Percentiles rank a stretch among this genome's conserved stretches.
phyloP scores from a whole-genome alignment of 495 filamentous ascomycete species.

The Bombardia bombarda region DNA sequence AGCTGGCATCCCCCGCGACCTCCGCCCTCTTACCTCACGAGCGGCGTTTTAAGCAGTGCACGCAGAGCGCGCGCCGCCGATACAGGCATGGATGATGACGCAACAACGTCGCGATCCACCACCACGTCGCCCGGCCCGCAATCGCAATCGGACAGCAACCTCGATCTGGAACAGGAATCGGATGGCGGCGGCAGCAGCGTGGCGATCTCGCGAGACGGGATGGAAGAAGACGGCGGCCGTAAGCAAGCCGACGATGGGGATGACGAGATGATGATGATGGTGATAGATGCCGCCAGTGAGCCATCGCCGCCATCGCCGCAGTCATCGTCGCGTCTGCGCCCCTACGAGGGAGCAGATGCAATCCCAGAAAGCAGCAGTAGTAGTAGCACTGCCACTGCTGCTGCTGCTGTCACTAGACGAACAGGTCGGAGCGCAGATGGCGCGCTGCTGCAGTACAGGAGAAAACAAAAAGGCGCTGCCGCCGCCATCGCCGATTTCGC shows the following conservation, averaged over 20 bases:
- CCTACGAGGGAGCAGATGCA: too few relatives aligned
- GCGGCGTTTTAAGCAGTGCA: too few relatives aligned
- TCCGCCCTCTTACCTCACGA: conserved; percentile 4
- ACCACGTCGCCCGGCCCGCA: conserved; percentile 32
- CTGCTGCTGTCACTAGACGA: too few relatives aligned
- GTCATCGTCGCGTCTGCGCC: too few relatives aligned
- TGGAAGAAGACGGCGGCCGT: conserved; percentile 20
- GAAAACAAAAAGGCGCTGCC: conserved; percentile 1
- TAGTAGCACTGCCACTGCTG: too few relatives aligned
- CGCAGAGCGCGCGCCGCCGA: conserved; percentile 9
- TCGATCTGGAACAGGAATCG: conserved; percentile 15
- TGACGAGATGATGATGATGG: conserved; percentile 20
- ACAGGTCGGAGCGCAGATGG: too few relatives aligned
- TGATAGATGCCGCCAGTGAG: too few relatives aligned
- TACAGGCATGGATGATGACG: conserved; percentile 20
- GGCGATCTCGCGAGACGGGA: conserved; percentile 1
- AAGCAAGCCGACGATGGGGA: conserved; percentile 33
- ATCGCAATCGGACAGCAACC: conserved; percentile 17
- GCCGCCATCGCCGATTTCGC: too few relatives aligned
- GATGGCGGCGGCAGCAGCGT: too few relatives aligned
- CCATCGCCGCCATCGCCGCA: too few relatives aligned
- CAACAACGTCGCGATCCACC: conserved; percentile 18
- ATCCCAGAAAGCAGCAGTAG: too few relatives aligned
- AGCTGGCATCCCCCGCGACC: conserved; percentile 16
- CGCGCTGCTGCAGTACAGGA: neutral